Evolutionary conservation across 169 alveolate species (phyloP), one percentile per base, ranked within the genome.

Genomic region (Plasmodium cynomolgi): DNA sequence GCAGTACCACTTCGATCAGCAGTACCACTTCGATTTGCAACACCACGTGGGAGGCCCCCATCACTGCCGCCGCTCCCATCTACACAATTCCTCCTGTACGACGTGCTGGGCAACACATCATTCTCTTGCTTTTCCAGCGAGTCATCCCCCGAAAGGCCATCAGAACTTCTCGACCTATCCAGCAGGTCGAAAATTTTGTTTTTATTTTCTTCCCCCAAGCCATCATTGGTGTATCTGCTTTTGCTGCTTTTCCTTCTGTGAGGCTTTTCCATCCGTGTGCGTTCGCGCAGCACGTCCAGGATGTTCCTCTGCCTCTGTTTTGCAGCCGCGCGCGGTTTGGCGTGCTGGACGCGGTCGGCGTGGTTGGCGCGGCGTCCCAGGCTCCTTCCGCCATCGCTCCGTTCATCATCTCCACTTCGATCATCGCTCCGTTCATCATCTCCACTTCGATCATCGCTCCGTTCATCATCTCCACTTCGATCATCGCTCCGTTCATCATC

Each of bases 201-300:
- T 31, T 88, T 88, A 39, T 58, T 79, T 58, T 79, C 90, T 33
- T 79, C 83, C 44, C 47, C 90, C 13, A 88, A 17, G 58, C 1
- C 7, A 56, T 39, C 83, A 79, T 88, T 88, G 33, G 54, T 77
- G 50, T 88, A 88, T 62, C 82, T 79, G 17, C 50, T 37, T 79
- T 88, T 88, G 33, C 17, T 44, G 3, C 20, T 79, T 88, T 62
- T 88, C 82, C 82, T 88, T 88, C 47, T 88, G 34, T 79, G 71
- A 29, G 83, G 20, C 15, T 62, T 88, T n/a, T 79, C 82, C 37
- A 20, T 31, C 47, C 72, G 33, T 15, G 62, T 47, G 5, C 71
- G 86, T 37, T 88, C 83, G 44, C 81, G 62, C 47, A 88, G 56
- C 56, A 88, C 33, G 47, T 88, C 90, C 4, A 88, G 15, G 9